Percentiles rank a stretch among this genome's conserved stretches.
Conservation (phyloP, 192 early-diverging fungal species). For the Martensiomyces pterosporus region DNA sequence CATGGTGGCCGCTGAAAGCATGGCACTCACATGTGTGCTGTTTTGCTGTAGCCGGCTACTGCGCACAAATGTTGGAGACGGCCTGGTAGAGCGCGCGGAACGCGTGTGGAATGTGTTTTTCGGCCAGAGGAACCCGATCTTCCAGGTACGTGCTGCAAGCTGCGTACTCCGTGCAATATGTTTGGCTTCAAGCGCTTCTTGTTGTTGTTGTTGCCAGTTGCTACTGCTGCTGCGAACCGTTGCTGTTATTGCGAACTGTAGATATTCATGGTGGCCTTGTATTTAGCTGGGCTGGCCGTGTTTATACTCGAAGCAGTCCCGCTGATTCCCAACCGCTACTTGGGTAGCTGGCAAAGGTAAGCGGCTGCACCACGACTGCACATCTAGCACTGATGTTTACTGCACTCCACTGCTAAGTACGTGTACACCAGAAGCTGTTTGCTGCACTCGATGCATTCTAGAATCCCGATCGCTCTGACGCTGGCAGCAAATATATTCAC, state of each 20-base stretch:
- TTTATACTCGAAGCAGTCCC: constrained; percentile 34
- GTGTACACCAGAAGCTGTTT: background rate
- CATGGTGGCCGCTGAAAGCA: no score
- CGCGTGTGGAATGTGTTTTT: constrained; percentile 24
- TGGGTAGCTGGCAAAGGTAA: constrained; percentile 35
- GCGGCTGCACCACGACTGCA: background rate
- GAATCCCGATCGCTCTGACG: constrained; percentile 20
- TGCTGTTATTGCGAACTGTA: no score
- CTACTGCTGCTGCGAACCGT: no score
- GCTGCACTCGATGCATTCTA: constrained; percentile 2
- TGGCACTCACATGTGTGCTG: no score
- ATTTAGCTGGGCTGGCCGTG: constrained; percentile 28
- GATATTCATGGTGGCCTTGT: constrained; percentile 28
- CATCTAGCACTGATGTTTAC: no score
- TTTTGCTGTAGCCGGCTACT: no score
- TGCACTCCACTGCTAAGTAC: no score
- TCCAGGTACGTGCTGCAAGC: no score
- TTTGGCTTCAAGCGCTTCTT: no score
- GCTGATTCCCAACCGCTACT: constrained; percentile 39
- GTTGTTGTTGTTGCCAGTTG: no score
- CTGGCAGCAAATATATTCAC: constrained; percentile 36
- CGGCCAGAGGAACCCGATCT: constrained; percentile 36
- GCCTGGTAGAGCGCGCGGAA: constrained; percentile 15
- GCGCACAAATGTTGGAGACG: constrained; percentile 13
- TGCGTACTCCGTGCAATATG: no score